Conservation (phyloP, 192 early-diverging fungal species). For the Backusella luteola region DNA sequence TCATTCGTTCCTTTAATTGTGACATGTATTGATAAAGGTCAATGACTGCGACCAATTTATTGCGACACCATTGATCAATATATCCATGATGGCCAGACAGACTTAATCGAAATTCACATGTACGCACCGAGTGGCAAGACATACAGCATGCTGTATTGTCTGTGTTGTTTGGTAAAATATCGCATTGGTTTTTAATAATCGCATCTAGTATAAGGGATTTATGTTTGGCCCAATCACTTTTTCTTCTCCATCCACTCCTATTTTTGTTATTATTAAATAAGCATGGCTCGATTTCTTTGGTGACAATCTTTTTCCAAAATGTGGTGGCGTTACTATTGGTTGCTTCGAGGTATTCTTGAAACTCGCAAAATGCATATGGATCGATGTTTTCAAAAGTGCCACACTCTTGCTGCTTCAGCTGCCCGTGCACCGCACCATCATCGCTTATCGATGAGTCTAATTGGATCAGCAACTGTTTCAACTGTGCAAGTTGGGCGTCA, state of each 20-base stretch:
- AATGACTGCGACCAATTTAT: background rate
- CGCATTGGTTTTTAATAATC: background rate
- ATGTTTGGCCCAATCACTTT: background rate
- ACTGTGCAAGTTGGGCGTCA: background rate
- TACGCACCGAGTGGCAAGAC: background rate
- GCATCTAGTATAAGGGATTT: background rate
- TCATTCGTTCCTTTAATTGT: background rate
- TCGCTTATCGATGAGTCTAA: background rate
- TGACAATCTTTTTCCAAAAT: background rate
- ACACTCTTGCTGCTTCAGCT: background rate
- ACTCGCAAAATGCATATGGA: background rate
- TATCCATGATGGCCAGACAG: background rate
- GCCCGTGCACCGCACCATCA: background rate
- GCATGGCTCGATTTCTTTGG: background rate
- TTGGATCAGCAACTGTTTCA: background rate
- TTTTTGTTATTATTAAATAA: background rate
- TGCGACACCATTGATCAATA: background rate
- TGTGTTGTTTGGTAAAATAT: background rate
- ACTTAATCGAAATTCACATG: conserved; percentile 3
- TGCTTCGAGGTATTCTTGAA: background rate
- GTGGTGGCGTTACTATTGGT: background rate
- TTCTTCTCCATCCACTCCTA: background rate
- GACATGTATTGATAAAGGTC: background rate
- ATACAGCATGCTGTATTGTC: background rate
- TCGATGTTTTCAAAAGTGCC: background rate